Evolutionary conservation across 352 stramenopile species (phyloP), one percentile per base, ranked within the genome.

Genomic region (Phytopythium chamaehyphon): DNA sequence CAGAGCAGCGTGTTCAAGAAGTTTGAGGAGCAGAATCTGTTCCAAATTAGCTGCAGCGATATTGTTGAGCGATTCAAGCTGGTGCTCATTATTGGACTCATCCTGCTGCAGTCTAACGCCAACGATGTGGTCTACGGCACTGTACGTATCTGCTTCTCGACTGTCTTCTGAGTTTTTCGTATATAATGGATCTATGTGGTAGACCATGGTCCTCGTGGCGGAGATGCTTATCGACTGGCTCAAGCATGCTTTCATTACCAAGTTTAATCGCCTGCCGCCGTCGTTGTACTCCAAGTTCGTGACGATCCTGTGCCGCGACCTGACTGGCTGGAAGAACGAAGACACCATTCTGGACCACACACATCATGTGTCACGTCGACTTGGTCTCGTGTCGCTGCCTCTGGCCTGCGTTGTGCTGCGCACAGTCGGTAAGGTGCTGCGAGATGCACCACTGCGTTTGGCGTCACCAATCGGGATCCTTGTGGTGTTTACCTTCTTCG

Each of bases 241-340:
- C 53, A 99, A 99, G 72, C 97, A 99, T 69, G 91, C 90, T 5
- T 99, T 99, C 71, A 98, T 99, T 59, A 98, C 93, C 46, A 99
- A 99, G 59, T 99, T 99, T 73, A 99, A 99, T 65, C 83, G 93
- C 40, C 93, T 99, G 42, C 80, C 94, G 33, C 92, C 93, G 31
- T 76, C 63, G 3, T 81, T 98, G 24, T 99, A 99, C 68, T 88
- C 81, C 48, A 97, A 98, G 62, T 98, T 98, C 68, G 84, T 88
- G 51, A 95, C 96, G 14, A 87, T 98, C 33, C 73, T 99, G 12
- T 96, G 92, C 12, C 86, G 88, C 12, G 96, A 98, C 59, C 72
- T 98, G 38, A 97, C 93, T 8, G 93, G 88, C n/a, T 97, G 95
- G 78, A 90, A 93, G 23, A 94, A 85, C 47, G 80, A 84, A 73